Evolutionary conservation across 257 asterid genomes (phyloP).

Genomic region (Capsicum pubescens): DNA sequence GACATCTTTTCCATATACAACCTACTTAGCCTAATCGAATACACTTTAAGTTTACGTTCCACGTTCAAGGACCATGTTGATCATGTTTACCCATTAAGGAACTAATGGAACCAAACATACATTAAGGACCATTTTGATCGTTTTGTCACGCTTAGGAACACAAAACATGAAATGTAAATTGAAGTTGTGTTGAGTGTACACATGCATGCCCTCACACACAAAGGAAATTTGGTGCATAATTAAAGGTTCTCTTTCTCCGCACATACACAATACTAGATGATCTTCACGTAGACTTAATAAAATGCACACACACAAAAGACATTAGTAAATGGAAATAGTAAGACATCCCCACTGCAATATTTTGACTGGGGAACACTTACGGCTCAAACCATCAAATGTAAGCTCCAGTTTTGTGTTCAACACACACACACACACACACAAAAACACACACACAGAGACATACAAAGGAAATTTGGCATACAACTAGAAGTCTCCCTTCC

Average conservation of each 20-base stretch:
- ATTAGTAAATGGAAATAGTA: neutral
- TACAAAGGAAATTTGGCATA: neutral
- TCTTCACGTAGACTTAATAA: neutral
- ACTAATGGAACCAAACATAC: neutral
- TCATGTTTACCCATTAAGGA: neutral
- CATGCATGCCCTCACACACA: neutral
- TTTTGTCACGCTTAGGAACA: neutral
- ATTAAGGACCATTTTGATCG: neutral
- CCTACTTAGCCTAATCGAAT: neutral
- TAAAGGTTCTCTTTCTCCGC: neutral
- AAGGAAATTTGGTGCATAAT: neutral
- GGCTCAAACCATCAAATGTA: neutral
- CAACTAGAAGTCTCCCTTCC: neutral
- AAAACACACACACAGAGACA: no score
- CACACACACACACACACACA: neutral
- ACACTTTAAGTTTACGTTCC: neutral
- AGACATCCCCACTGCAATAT: neutral
- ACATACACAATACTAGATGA: neutral
- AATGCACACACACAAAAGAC: neutral
- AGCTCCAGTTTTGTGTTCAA: neutral
- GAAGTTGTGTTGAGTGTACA: neutral
- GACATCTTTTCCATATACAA: neutral
- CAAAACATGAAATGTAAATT: conserved; percentile 2
- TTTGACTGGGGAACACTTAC: conserved; percentile 4
- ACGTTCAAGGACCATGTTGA: neutral